Base-by-base conservation (phyloP, 192 early-diverging fungal genomes). In the Lunasporangiospora selenospora region DNA sequence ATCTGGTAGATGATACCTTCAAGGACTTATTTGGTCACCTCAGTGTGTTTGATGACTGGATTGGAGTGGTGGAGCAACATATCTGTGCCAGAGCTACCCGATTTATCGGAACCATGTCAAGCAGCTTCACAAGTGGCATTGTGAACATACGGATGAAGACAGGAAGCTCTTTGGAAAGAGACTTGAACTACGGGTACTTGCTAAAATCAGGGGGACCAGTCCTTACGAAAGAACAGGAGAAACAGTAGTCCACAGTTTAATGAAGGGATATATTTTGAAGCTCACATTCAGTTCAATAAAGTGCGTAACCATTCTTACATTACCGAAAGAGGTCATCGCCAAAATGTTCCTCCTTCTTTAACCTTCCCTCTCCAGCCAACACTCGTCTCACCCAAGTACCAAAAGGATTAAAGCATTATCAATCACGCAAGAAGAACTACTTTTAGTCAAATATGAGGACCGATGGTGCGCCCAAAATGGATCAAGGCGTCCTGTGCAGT, bases 51-150 rank as follows among this genome's bases (percentile, higher is more conserved):
- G 66, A 70, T 33, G 66, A 70, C 31, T 70, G 66, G 51, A 47
- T 70, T 19, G 66, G 57, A 4, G 34, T 60, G 4, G 49, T 69
- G 0, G 51, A 60, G 57, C 65, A 59, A 12, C 12, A 53, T 15
- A 60, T 69, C 15, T 69, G 57, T 36, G 57, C 57, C 0, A 30
- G 51, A 7, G 50, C 57, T 1, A 26, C 7, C 2, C 4, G 6
- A 27, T 60, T 69, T 46, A 39, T 39, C 23, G 65, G 65, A 0
- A 54, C 51, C 11, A 67, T 55, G 65, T 53, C 41, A 18, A 60
- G 56, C 19, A 69, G 65, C 13, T 53, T 69, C 13, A 54, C 57
- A 11, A 53, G 57, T 33, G 65, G 57, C 0, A 69, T 60, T 36
- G 15, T 60, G 21, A 69, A 54, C 34, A 30, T 59, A 40, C 37